phyloP scores from a whole-genome alignment of 1,139 yeast genomes.

The Magnusiomyces suaveolens region DNA sequence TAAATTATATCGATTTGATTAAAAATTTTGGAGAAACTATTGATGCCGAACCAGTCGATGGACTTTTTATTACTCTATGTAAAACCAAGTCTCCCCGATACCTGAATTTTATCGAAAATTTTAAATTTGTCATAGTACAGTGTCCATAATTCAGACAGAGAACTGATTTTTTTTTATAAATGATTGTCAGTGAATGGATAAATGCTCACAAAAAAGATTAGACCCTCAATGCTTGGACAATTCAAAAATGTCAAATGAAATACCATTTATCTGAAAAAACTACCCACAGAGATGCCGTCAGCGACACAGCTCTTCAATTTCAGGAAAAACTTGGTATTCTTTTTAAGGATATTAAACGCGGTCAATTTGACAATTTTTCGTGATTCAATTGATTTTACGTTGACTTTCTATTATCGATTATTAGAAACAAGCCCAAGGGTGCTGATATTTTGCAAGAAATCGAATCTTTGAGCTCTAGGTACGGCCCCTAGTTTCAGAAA shows the following conservation, averaged over 20 bases:
- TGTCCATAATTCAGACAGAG: slow-evolving; percentile 97
- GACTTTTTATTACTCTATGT: slow-evolving; percentile 85
- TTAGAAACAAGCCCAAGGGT: slow-evolving; percentile 83
- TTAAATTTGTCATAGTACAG: slow-evolving; percentile 82
- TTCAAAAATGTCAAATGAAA: slow-evolving; percentile 96
- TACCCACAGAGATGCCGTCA: slow-evolving; percentile 92
- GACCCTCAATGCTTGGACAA: slow-evolving; percentile 85
- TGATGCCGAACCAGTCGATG: slow-evolving; percentile 86
- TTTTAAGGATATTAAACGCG: slow-evolving; percentile 94
- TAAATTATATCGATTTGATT: slow-evolving; percentile 76
- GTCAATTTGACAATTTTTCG: slow-evolving; percentile 89
- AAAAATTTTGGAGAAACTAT: slow-evolving; percentile 96
- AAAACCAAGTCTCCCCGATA: slow-evolving; percentile 90
- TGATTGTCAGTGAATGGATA: slow-evolving; percentile 98
- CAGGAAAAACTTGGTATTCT: slow-evolving; percentile 81
- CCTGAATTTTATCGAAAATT: slow-evolving; percentile 92
- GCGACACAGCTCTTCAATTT: slow-evolving; percentile 91
- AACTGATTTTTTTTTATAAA: slow-evolving; percentile 96
- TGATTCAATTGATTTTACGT: slow-evolving; percentile 82
- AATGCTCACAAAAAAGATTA: slow-evolving; percentile 97
- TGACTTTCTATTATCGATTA: slow-evolving; percentile 94
- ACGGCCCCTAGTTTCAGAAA: slow-evolving; percentile 78
- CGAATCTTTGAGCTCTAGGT: slow-evolving; percentile 83
- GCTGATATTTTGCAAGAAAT: slow-evolving; percentile 91
- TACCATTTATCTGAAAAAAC: slow-evolving; percentile 86